Evolutionary conservation across 78 protist species (phyloP).

Genomic region (Polysphondylium violaceum): DNA sequence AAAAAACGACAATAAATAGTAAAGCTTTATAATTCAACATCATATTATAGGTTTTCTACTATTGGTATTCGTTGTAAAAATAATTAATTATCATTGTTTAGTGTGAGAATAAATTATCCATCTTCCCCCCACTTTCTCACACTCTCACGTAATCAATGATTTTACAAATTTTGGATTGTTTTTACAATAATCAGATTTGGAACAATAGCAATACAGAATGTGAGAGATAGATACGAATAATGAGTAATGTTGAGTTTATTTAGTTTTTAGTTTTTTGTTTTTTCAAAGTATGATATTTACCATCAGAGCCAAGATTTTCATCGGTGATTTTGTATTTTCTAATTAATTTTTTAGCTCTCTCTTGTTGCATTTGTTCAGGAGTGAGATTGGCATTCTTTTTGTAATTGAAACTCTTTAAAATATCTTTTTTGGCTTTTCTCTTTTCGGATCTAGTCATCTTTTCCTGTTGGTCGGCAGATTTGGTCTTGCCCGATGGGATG

Average conservation of each 20-base stretch:
- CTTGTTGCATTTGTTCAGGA: constrained; percentile 15
- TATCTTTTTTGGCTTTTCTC: constrained; percentile 54
- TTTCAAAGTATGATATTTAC: constrained; percentile 68
- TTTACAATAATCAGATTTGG: too few relatives aligned
- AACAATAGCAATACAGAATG: too few relatives aligned
- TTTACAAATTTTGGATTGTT: too few relatives aligned
- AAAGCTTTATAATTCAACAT: too few relatives aligned
- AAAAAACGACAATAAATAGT: too few relatives aligned
- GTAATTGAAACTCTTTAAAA: constrained; percentile 2
- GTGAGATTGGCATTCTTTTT: background rate
- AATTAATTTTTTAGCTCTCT: constrained; percentile 6
- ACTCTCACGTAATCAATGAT: too few relatives aligned
- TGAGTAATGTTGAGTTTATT: background rate
- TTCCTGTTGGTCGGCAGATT: constrained; percentile 58
- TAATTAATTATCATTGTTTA: too few relatives aligned
- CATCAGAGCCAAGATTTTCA: constrained; percentile 15
- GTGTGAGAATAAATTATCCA: too few relatives aligned
- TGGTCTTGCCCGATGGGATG: constrained; percentile 22
- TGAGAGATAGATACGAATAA: too few relatives aligned
- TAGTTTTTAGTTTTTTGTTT: constrained; percentile 78
- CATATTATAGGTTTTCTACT: too few relatives aligned
- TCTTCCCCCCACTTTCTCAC: too few relatives aligned
- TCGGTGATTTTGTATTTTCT: constrained; percentile 16
- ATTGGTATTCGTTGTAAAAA: too few relatives aligned
- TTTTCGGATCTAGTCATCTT: background rate